Conservation (phyloP, 2,329 filamentous ascomycete species). For the Botrytis elliptica region DNA sequence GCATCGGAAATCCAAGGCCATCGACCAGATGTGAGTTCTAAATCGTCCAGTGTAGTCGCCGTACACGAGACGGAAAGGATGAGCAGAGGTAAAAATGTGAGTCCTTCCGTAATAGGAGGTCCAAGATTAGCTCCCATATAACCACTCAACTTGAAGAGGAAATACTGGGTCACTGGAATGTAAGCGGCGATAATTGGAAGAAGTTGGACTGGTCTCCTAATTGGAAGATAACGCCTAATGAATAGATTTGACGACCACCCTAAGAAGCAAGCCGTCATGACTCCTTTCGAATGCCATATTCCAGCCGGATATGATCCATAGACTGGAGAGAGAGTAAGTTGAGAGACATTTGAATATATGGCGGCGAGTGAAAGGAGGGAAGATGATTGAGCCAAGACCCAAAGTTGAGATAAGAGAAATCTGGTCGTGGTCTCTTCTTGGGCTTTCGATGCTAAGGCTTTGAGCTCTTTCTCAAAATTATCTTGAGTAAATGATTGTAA, state of each 20-base stretch:
- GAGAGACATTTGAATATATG: constrained; percentile 66
- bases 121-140: constrained; percentile 67
- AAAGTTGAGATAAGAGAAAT: constrained; percentile 35
- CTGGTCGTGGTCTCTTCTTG: constrained; percentile 38
- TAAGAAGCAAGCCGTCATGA: constrained; percentile 65
- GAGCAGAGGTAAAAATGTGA: constrained; percentile 70
- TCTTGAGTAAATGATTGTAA: constrained; percentile 35
- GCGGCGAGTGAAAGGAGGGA: constrained; percentile 58
- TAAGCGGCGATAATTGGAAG: constrained; percentile 74
- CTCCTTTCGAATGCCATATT: constrained; percentile 66
- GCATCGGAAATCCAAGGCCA: constrained; percentile 62
- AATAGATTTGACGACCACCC: constrained; percentile 69
- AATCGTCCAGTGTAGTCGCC: constrained; percentile 62
- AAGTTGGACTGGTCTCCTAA: constrained; percentile 49
- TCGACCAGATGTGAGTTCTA: constrained; percentile 51
- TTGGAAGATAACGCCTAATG: constrained; percentile 49
- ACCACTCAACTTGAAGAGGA: constrained; percentile 66
- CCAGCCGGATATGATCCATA: constrained; percentile 81
- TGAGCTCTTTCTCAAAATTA: constrained; percentile 40
- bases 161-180: constrained; percentile 70
- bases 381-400: constrained; percentile 40
- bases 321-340: constrained; percentile 77
- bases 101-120: constrained; percentile 69
- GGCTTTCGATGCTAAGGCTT: constrained; percentile 37
- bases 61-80: constrained; percentile 62